These are phyloP conservation scores for Trametes punicea DNA, from an alignment of 768 basidiomycete species.

Conservation along the genomic window DNA sequence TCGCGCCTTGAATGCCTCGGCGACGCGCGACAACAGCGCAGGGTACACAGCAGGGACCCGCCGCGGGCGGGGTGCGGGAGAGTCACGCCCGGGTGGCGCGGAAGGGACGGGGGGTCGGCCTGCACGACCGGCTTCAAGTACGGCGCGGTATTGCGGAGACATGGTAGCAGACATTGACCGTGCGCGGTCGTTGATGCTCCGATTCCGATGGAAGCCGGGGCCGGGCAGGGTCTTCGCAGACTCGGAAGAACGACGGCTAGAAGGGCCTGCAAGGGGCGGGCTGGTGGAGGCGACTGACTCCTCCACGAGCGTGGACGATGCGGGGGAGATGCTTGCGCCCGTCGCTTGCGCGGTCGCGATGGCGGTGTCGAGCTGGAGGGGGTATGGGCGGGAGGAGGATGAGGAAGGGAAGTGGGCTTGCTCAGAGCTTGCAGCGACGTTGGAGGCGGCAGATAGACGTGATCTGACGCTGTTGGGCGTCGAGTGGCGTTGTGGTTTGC, in stretches of 20 bases:
- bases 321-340: conserved; percentile 29
- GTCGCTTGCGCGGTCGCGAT: conserved; percentile 23
- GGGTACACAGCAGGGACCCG: conserved; percentile 86
- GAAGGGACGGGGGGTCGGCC: conserved; percentile 28
- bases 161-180: conserved; percentile 74
- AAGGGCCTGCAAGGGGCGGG: background rate
- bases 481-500: conserved; percentile 15
- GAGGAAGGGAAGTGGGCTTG: conserved; percentile 37
- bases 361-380: conserved; percentile 60
- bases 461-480: conserved; percentile 26
- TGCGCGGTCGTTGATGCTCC: conserved; percentile 62
- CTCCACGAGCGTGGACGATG: conserved; percentile 41
- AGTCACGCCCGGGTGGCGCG: conserved; percentile 31
- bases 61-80: conserved; percentile 34
- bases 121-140: conserved; percentile 34
- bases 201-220: conserved; percentile 54
- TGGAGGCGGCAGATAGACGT: conserved; percentile 25
- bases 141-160: conserved; percentile 43
- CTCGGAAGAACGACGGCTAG: conserved; percentile 61
- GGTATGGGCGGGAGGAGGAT: conserved; percentile 39
- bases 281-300: conserved; percentile 27
- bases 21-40: conserved; percentile 92
- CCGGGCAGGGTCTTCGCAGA: conserved; percentile 61
- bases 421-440: conserved; percentile 20
- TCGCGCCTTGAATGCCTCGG: conserved; percentile 87